Evolutionary conservation across 371 early-diverging fungal species (phyloP).

Genomic region (Saksenaea vasiformis): DNA sequence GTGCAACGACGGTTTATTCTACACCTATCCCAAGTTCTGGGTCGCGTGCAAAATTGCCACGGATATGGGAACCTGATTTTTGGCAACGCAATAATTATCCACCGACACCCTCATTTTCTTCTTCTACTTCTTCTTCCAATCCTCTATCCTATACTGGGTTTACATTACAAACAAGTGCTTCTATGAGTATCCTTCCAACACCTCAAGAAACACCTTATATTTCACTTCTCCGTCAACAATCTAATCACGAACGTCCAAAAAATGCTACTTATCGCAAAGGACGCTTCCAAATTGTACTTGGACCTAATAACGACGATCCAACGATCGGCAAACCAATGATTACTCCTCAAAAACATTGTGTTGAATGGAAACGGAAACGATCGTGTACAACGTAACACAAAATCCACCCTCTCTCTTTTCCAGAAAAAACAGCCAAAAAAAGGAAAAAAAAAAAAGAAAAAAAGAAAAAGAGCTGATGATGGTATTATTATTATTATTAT

Average conservation of each 20-base stretch:
- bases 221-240: conserved; percentile 18
- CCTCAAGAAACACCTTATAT: conserved; percentile 24
- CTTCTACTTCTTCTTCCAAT: conserved; percentile 4
- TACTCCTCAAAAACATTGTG: conserved; percentile 18
- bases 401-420: conserved; percentile 1
- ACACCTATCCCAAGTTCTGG: conserved; percentile 18
- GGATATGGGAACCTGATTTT: conserved; percentile 47
- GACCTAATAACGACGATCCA: conserved; percentile 29
- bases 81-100: conserved; percentile 26
- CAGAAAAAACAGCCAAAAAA: conserved; percentile 11
- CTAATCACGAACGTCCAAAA: neutral
- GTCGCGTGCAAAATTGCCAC: conserved; percentile 26
- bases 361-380: conserved; percentile 51
- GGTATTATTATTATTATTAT: no score
- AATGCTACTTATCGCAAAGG: conserved; percentile 38
- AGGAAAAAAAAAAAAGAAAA: neutral
- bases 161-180: neutral
- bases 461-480: neutral
- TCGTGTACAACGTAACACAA: conserved; percentile 22
- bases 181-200: neutral
- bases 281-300: conserved; percentile 44
- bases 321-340: conserved; percentile 30
- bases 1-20: conserved; percentile 20
- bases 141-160: neutral
- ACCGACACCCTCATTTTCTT: conserved; percentile 1